phyloP scores from a whole-genome alignment of 768 basidiomycete genomes.

The Naganishia kalamii region DNA sequence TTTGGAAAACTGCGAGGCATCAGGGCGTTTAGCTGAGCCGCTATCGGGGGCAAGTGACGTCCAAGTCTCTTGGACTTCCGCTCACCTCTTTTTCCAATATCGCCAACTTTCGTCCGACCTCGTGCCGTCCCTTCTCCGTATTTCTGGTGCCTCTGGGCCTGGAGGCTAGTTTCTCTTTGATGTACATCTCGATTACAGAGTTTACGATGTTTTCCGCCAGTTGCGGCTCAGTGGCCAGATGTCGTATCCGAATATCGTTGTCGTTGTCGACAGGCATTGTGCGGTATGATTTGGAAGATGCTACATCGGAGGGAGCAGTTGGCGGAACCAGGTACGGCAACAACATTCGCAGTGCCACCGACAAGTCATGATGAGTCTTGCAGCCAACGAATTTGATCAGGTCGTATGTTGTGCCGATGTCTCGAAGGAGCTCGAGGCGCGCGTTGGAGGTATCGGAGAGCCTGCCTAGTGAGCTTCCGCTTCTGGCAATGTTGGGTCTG shows the following conservation, averaged over 20 bases:
- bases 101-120: not conserved
- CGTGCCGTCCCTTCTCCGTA: not conserved
- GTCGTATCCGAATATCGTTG: not conserved
- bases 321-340: not conserved
- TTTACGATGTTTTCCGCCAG: not conserved
- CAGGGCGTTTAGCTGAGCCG: not conserved
- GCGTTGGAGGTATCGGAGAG: not conserved
- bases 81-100: not conserved
- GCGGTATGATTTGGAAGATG: no score
- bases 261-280: not conserved
- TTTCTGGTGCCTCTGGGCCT: not conserved
- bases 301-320: no score
- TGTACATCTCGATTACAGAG: not conserved
- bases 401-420: not conserved
- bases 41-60: no score
- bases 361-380: not conserved
- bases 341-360: slow-evolving; percentile 4
- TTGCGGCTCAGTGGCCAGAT: not conserved
- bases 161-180: not conserved
- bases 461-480: not conserved
- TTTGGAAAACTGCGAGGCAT: not conserved
- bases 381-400: not conserved
- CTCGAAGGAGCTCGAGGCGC: not conserved
- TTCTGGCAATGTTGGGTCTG: not conserved
- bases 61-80: no score